These are phyloP conservation scores for Tothia fuscella DNA, from an alignment of 2,329 filamentous ascomycete genomes.

Conservation along the genomic window DNA sequence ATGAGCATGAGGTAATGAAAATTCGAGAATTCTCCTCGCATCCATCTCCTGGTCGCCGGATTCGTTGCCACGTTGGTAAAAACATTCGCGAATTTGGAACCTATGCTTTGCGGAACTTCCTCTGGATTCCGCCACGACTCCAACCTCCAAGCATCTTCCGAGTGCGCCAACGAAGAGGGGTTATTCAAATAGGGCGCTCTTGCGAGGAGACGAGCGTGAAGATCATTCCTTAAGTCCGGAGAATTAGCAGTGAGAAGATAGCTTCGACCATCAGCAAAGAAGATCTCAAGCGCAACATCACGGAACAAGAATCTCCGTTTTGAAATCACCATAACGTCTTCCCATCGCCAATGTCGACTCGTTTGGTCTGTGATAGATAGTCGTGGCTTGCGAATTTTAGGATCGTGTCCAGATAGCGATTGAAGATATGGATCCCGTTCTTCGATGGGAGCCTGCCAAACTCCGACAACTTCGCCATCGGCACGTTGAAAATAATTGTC, in stretches of 20 bases:
- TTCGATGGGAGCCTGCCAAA: conserved; percentile 82
- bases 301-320: conserved; percentile 92
- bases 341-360: conserved; percentile 85
- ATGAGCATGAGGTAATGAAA: conserved; percentile 98
- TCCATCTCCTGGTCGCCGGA: conserved; percentile 79
- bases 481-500: conserved; percentile 93
- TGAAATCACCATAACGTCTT: conserved; percentile 86
- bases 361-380: conserved; percentile 54
- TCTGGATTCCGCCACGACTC: conserved; percentile 66
- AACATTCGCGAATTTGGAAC: conserved; percentile 82
- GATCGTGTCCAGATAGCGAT: conserved; percentile 72
- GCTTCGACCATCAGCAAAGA: conserved; percentile 93
- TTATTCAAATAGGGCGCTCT: conserved; percentile 73
- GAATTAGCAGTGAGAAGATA: conserved; percentile 83
- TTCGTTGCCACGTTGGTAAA: conserved; percentile 77
- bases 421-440: conserved; percentile 93
- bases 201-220: conserved; percentile 61
- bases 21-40: conserved; percentile 90
- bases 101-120: conserved; percentile 54
- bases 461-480: conserved; percentile 93
- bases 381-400: conserved; percentile 37
- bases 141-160: conserved; percentile 84
- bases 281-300: conserved; percentile 92
- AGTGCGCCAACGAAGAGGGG: conserved; percentile 55
- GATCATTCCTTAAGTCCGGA: conserved; percentile 59